phyloP scores from a whole-genome alignment of 2,329 filamentous ascomycete species.

The Aspergillus latus region DNA sequence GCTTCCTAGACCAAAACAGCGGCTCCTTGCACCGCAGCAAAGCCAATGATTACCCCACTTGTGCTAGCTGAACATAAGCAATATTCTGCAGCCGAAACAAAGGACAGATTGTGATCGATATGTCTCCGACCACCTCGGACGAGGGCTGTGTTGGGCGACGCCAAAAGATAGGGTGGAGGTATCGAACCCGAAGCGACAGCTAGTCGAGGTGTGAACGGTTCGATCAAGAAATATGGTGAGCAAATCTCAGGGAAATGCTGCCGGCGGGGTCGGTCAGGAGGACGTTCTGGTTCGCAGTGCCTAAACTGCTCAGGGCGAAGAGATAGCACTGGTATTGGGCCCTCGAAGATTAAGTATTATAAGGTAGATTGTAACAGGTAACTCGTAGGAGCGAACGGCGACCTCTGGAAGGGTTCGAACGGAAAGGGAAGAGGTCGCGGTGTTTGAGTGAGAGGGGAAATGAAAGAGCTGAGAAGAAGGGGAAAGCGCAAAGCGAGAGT shows the following conservation, averaged over 20 bases:
- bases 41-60: slow-evolving; percentile 10
- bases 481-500: slow-evolving; percentile 2
- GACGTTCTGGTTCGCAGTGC: slow-evolving; percentile 16
- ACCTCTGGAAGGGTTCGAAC: not conserved
- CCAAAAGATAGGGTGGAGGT: slow-evolving; percentile 16
- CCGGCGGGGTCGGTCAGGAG: slow-evolving; percentile 16
- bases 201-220: slow-evolving; percentile 5
- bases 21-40: slow-evolving; percentile 14
- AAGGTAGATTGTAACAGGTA: slow-evolving; percentile 2
- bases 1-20: slow-evolving; percentile 17
- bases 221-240: slow-evolving; percentile 15
- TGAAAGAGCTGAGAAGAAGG: not conserved
- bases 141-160: slow-evolving; percentile 17
- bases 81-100: slow-evolving; percentile 10
- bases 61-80: slow-evolving; percentile 22
- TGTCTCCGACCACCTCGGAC: slow-evolving; percentile 16
- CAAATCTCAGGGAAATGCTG: slow-evolving; percentile 16
- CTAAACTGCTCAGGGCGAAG: slow-evolving; percentile 15
- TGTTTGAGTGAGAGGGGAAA: slow-evolving; percentile 6
- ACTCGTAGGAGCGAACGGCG: not conserved
- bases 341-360: slow-evolving; percentile 16
- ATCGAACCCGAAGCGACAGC: slow-evolving; percentile 11
- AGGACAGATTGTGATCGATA: slow-evolving; percentile 17
- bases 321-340: slow-evolving; percentile 18
- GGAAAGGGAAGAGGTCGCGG: not conserved